Base-by-base conservation (phyloP, 2,329 filamentous ascomycete genomes). In the Grosmannia penicillata region DNA sequence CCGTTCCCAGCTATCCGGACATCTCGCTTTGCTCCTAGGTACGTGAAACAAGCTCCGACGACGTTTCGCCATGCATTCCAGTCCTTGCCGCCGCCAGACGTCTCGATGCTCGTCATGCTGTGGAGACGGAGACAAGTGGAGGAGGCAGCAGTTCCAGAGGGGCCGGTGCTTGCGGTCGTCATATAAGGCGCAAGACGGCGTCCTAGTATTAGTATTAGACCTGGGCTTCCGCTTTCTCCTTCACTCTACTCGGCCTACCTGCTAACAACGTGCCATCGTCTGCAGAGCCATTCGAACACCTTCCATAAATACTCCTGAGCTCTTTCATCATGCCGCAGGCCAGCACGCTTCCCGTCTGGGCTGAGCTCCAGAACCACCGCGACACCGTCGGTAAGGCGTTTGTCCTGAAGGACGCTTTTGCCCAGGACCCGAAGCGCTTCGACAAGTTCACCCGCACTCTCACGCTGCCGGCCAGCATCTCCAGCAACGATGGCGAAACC, bases 401-500 rank as follows among this genome's bases (percentile, higher is more conserved):
- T 56, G 79, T 93, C 47, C 74, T 96, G 48, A 94, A 93, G 67
- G 82, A 93, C 48, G 83, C 84, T 57, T 98, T 96, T 62, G 72
- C 83, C 53, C 77, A 84, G 51, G 87, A 98, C 58, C 77, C 86
- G 36, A 59, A 82, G 56, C 85, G 91, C 46, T 96, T 95, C 68
- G 63, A 79, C 54, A 93, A 91, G 64, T 87, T 94, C 68, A 82
- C 78, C 57, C 82, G 78, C 58, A 84, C 74, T 54, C 94, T 96
- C 62, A 66, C 72, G 51, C 86, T 93, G 62, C 68, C 77, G 23
- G 87, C 84, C 61, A 60, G 72, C 38, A 78, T 82, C 49, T 83
- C 93, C 54, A 53, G 54, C 45, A 48, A 46, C 37, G 42, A 49
- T 38, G 47, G 48, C 44, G 72, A 71, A 53, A 78, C 76, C 50